Conservation (phyloP, 2,329 filamentous ascomycete genomes). For the Gnomoniopsis sp. region DNA sequence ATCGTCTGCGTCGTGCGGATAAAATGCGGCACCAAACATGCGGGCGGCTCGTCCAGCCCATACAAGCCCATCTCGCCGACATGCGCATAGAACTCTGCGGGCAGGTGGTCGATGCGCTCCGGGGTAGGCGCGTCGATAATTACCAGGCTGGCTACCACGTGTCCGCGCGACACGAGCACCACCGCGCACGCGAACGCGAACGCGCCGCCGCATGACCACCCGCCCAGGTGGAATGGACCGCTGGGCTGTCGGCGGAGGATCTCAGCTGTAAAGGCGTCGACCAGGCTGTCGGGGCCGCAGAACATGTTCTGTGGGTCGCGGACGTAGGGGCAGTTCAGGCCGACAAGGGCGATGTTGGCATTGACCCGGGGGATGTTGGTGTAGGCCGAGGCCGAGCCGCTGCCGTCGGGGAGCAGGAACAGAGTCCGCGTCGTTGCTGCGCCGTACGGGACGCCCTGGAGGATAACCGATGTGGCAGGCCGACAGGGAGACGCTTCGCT, state of each 20-base stretch:
- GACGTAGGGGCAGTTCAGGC: slow-evolving; percentile 1
- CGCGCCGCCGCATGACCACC: slow-evolving; percentile 1
- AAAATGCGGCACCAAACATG: no score
- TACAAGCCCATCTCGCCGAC: background rate
- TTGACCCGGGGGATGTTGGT: slow-evolving; percentile 1
- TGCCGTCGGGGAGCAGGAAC: slow-evolving; percentile 3
- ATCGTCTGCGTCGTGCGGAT: no score
- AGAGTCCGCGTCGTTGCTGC: slow-evolving; percentile 36
- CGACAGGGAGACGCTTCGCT: background rate
- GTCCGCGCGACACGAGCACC: background rate
- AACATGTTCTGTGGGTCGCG: slow-evolving; percentile 39
- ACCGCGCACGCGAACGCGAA: background rate
- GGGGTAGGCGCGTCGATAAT: background rate
- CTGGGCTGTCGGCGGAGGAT: background rate
- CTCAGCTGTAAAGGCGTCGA: background rate
- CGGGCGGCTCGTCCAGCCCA: no score
- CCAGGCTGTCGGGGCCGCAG: slow-evolving; percentile 34
- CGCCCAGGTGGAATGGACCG: background rate
- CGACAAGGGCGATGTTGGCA: background rate
- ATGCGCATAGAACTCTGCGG: background rate
- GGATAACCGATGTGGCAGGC: slow-evolving; percentile 31
- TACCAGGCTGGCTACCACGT: background rate
- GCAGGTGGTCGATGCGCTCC: background rate
- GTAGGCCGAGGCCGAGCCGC: slow-evolving; percentile 5
- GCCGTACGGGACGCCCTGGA: slow-evolving; percentile 49